Conservation (phyloP, 306 rosid genomes). For the Fragaria vesca region DNA sequence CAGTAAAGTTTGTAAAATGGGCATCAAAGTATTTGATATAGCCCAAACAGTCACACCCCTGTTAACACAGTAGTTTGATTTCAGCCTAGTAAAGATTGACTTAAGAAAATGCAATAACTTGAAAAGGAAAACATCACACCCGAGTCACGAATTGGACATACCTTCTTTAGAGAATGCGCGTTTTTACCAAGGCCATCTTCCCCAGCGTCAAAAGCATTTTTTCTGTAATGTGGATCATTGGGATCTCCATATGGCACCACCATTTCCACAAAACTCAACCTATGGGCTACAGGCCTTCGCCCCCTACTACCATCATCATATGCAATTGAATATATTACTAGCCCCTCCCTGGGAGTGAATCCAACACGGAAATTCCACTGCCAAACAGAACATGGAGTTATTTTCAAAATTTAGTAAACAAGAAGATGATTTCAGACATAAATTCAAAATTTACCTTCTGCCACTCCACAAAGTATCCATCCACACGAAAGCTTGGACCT, state of each 20-base stretch:
- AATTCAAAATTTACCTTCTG: constrained; percentile 64
- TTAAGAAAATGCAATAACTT: constrained; percentile 4
- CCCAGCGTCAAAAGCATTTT: constrained; percentile 96
- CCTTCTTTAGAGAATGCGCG: constrained; percentile 92
- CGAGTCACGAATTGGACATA: constrained; percentile 16
- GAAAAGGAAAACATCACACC: constrained; percentile 16
- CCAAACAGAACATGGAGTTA: constrained; percentile 17
- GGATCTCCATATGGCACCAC: constrained; percentile 98
- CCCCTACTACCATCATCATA: constrained; percentile 92
- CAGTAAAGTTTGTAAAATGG: constrained; percentile 81
- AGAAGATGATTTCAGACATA: constrained; percentile 10
- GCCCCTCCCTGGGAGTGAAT: constrained; percentile 88
- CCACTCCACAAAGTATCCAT: constrained; percentile 83
- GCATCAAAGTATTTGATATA: constrained; percentile 88
- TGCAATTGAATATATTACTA: constrained; percentile 82
- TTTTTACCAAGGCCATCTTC: constrained; percentile 94
- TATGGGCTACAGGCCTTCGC: constrained; percentile 84
- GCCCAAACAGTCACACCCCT: constrained; percentile 95
- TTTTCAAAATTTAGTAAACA: constrained; percentile 4
- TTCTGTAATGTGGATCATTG: constrained; percentile 84
- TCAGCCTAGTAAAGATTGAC: constrained; percentile 17
- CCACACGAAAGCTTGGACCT: constrained; percentile 93
- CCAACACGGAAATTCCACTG: constrained; percentile 97
- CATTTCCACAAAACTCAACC: constrained; percentile 91
- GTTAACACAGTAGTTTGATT: constrained; percentile 27